Percentiles rank a stretch among this genome's conserved stretches.
Evolutionary conservation across 2,329 filamentous ascomycete genomes (phyloP).

Genomic region (Aspergillus sclerotialis): DNA sequence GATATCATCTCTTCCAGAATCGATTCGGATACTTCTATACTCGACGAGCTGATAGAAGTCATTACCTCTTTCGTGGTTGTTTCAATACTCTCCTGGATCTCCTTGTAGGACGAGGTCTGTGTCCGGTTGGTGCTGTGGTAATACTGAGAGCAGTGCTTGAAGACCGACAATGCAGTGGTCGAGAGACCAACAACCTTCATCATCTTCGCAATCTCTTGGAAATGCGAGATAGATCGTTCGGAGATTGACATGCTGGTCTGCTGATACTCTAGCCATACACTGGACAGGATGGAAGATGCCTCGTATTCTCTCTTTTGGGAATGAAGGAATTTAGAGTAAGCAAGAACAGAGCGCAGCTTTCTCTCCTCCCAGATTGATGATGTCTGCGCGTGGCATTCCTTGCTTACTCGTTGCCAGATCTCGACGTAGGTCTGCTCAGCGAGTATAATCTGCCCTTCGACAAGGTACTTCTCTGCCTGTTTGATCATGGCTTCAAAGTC

Average conservation of each 20-base stretch:
- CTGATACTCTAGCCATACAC: constrained; percentile 45
- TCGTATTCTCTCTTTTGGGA: constrained; percentile 40
- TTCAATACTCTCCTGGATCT: constrained; percentile 39
- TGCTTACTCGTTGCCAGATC: constrained; percentile 46
- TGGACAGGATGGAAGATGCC: constrained; percentile 39
- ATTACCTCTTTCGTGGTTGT: constrained; percentile 39
- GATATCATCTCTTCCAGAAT: constrained; percentile 40
- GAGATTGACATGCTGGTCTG: constrained; percentile 35
- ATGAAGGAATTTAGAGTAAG: constrained; percentile 43
- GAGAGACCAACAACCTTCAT: constrained; percentile 42
- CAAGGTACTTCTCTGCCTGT: constrained; percentile 31
- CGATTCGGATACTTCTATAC: constrained; percentile 34
- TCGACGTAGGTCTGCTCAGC: constrained; percentile 45
- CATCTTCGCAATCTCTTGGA: constrained; percentile 36
- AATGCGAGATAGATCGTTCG: constrained; percentile 30
- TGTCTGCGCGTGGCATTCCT: constrained; percentile 36
- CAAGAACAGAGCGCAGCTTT: constrained; percentile 41
- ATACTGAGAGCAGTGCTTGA: constrained; percentile 35
- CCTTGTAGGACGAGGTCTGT: constrained; percentile 29
- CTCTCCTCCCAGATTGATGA: constrained; percentile 42
- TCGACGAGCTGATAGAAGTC: constrained; percentile 29
- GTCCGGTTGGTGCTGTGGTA: too few relatives aligned
- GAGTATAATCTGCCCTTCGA: constrained; percentile 24
- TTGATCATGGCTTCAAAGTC: constrained; percentile 30
- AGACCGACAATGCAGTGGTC: constrained; percentile 41